A percentile compares a stretch with the other conserved stretches of the same genome.
These are phyloP conservation scores for Basipetospora chlamydospora DNA, from an alignment of 2,329 filamentous ascomycete species.

Conservation along the genomic window DNA sequence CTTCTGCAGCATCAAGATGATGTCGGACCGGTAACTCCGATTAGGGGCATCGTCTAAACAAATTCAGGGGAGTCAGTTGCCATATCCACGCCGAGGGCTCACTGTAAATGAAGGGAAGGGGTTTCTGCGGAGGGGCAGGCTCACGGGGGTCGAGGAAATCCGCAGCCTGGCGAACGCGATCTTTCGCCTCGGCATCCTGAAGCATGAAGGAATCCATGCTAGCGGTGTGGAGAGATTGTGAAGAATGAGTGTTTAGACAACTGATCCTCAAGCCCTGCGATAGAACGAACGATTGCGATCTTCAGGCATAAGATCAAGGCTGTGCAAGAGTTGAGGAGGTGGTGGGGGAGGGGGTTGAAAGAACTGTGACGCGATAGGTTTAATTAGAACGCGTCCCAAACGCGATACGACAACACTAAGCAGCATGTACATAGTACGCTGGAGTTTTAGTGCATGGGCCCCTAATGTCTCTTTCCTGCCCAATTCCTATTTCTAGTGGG, in stretches of 20 bases:
- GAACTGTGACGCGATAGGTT: too few relatives aligned
- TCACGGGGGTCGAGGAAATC: constrained; percentile 90
- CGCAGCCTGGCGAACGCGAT: constrained; percentile 73
- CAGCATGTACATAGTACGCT: too few relatives aligned
- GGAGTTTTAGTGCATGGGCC: too few relatives aligned
- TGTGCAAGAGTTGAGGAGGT: too few relatives aligned
- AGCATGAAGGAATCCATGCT: constrained; percentile 61
- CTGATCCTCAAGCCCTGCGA: neutral
- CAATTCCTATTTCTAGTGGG: too few relatives aligned
- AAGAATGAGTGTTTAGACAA: neutral
- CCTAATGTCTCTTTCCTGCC: too few relatives aligned
- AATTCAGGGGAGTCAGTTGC: neutral
- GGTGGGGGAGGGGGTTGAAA: too few relatives aligned
- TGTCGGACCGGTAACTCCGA: constrained; percentile 76
- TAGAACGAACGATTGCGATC: neutral
- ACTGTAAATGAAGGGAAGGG: neutral
- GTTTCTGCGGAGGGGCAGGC: constrained; percentile 17
- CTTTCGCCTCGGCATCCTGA: constrained; percentile 68
- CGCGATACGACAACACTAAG: too few relatives aligned
- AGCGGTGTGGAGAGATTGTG: neutral
- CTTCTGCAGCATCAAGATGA: constrained; percentile 62
- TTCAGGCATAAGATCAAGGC: too few relatives aligned
- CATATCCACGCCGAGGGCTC: too few relatives aligned
- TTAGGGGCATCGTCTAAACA: constrained; percentile 34
- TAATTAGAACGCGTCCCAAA: too few relatives aligned